Percentiles rank a stretch among this genome's conserved stretches.
phyloP scores from a whole-genome alignment of 2,329 filamentous ascomycete species.

The Graphiopsis chlorocephala region DNA sequence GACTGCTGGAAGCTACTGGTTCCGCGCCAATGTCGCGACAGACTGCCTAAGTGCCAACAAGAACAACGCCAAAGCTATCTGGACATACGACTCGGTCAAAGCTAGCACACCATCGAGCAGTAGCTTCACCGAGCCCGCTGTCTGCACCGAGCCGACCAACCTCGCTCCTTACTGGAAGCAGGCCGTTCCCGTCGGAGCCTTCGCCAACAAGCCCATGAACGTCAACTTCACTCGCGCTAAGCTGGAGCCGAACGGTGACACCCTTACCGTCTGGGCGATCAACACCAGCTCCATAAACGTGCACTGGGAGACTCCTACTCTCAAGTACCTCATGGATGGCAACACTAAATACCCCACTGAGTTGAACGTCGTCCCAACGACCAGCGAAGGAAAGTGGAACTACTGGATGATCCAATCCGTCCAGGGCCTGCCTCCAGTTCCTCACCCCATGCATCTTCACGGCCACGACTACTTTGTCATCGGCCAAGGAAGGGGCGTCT shows the following conservation, averaged over 20 bases:
- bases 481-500: conserved; percentile 23
- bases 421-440: conserved; percentile 33
- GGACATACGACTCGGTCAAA: conserved; percentile 28
- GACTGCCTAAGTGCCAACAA: conserved; percentile 35
- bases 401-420: conserved; percentile 50
- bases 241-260: conserved; percentile 31
- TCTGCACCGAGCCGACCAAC: conserved; percentile 25
- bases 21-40: conserved; percentile 32
- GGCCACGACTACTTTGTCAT: conserved; percentile 36
- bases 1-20: conserved; percentile 35
- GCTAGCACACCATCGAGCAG: conserved; percentile 8
- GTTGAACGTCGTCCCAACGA: conserved; percentile 43
- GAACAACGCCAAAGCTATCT: conserved; percentile 33
- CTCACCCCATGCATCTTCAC: conserved; percentile 51
- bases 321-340: conserved; percentile 42
- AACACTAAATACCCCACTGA: conserved; percentile 41
- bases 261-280: conserved; percentile 37
- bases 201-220: conserved; percentile 21
- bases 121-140: conserved; percentile 22
- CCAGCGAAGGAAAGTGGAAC: conserved; percentile 40
- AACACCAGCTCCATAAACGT: conserved; percentile 43
- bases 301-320: conserved; percentile 44
- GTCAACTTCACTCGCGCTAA: conserved; percentile 30
- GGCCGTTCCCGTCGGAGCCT: conserved; percentile 34
- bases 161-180: conserved; percentile 29